These are phyloP conservation scores for Catharanthus roseus DNA, from an alignment of 257 asterid genomes.

Conservation along the genomic window DNA sequence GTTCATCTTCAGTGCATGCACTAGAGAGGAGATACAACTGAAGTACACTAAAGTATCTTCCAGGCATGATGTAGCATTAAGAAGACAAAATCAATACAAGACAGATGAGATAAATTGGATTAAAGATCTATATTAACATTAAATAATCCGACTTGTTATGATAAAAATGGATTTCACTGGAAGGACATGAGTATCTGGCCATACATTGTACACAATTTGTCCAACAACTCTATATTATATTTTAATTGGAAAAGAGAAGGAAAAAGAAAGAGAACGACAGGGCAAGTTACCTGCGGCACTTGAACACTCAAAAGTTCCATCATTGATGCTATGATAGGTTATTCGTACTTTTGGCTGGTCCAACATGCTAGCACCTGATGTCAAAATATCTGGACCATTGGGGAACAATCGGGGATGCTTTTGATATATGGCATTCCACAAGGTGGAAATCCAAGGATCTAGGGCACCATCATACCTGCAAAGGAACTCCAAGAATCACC, in stretches of 20 bases:
- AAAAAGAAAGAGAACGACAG: not conserved
- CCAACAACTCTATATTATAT: not conserved
- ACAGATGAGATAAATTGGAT: not conserved
- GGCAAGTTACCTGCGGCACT: conserved; percentile 43
- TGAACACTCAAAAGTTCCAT: conserved; percentile 37
- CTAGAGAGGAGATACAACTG: not conserved
- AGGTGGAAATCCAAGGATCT: conserved; percentile 87
- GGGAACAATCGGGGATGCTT: conserved; percentile 54
- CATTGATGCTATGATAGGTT: conserved; percentile 45
- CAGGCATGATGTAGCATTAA: not conserved
- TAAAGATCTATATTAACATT: not conserved
- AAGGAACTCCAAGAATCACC: conserved; percentile 9
- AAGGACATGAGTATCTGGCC: not conserved
- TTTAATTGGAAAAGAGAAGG: not conserved
- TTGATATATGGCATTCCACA: conserved; percentile 66
- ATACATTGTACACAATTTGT: not conserved
- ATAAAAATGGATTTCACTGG: not conserved
- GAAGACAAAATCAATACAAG: not conserved
- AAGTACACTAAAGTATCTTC: not conserved
- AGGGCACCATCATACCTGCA: conserved; percentile 91
- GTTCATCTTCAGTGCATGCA: not conserved
- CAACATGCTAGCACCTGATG: conserved; percentile 37
- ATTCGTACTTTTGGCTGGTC: conserved; percentile 73
- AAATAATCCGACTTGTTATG: not conserved
- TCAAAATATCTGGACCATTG: conserved; percentile 45